Evolutionary conservation across 2,329 filamentous ascomycete genomes (phyloP).

Genomic region (Xylariales sp.): DNA sequence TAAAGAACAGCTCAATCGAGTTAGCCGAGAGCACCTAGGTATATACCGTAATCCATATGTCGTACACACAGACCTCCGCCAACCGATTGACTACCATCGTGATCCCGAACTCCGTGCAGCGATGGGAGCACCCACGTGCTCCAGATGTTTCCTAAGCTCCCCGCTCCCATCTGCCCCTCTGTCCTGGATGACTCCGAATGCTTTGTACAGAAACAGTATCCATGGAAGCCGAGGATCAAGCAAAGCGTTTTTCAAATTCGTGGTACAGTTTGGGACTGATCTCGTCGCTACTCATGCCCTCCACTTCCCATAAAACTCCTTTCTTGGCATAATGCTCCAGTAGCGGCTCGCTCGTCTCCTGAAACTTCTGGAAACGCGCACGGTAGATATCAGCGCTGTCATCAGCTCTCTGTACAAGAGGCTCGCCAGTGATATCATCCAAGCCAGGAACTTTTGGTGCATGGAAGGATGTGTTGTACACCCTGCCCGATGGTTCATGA

Average conservation of each 20-base stretch:
- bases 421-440: conserved; percentile 89
- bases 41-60: neutral
- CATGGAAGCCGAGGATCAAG: too few species aligned
- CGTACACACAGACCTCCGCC: neutral
- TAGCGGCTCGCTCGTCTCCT: conserved; percentile 78
- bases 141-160: conserved; percentile 1
- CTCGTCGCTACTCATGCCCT: conserved; percentile 88
- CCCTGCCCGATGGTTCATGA: conserved; percentile 82
- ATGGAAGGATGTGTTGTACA: conserved; percentile 95
- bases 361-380: conserved; percentile 73
- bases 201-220: conserved; percentile 2
- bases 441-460: conserved; percentile 72
- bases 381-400: conserved; percentile 86
- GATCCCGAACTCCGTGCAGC: conserved; percentile 6
- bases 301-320: conserved; percentile 80
- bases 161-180: too few species aligned
- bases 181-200: too few species aligned
- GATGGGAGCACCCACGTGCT: conserved; percentile 7
- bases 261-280: conserved; percentile 84
- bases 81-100: too few species aligned
- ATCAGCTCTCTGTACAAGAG: conserved; percentile 74
- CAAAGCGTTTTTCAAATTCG: conserved; percentile 78
- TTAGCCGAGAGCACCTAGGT: neutral
- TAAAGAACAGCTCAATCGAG: neutral
- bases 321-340: conserved; percentile 84